phyloP scores from a whole-genome alignment of 225 moss, liverwort and hornwort genomes.

The Marchantia polymorpha region DNA sequence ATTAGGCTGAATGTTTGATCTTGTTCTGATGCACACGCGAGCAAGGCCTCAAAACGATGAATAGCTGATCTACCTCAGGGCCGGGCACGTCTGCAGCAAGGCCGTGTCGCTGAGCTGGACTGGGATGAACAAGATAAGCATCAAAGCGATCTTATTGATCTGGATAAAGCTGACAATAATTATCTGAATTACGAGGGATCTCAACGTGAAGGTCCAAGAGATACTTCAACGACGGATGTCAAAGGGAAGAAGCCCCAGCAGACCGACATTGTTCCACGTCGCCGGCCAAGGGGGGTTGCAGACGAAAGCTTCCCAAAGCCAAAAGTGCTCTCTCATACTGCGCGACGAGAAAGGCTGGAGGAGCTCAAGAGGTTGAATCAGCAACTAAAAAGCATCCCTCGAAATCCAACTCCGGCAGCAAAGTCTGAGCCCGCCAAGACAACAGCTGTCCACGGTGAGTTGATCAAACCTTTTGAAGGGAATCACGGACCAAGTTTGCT shows the following conservation, averaged over 20 bases:
- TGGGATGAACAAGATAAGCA: slow-evolving; percentile 32
- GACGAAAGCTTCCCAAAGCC: slow-evolving; percentile 1
- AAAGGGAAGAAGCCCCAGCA: background rate
- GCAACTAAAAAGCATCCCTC: background rate
- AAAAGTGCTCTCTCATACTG: background rate
- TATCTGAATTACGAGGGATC: slow-evolving; percentile 16
- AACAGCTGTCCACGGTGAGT: background rate
- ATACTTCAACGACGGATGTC: background rate
- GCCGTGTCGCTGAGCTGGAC: slow-evolving; percentile 14
- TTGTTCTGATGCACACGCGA: background rate
- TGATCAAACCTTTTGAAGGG: background rate
- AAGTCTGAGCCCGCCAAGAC: background rate
- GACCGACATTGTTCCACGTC: background rate
- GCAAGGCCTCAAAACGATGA: background rate
- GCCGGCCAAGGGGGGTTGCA: background rate
- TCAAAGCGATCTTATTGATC: slow-evolving; percentile 35
- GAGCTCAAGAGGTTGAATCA: slow-evolving; percentile 17
- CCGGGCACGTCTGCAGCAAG: background rate
- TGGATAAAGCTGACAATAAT: slow-evolving; percentile 17
- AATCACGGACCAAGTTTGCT: slow-evolving; percentile 33
- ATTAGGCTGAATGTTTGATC: background rate
- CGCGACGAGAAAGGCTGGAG: slow-evolving; percentile 13
- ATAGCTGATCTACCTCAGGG: background rate
- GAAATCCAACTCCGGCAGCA: background rate
- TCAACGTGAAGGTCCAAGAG: background rate